Base-by-base conservation (phyloP, 257 asterid genomes). In the Leptodermis oblonga region DNA sequence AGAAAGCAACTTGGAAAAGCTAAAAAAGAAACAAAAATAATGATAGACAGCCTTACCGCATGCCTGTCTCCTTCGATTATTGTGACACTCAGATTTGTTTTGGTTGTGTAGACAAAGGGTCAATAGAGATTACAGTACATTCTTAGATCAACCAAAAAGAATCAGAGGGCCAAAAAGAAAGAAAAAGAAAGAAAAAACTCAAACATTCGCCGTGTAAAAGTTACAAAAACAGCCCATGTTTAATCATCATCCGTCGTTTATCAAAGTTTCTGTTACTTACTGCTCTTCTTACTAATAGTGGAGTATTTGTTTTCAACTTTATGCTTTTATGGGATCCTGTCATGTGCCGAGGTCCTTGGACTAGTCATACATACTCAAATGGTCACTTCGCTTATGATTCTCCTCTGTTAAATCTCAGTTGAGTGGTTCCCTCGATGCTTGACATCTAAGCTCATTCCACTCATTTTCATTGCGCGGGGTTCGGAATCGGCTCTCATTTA, bases 351-450 rank as follows among this genome's bases (percentile, higher is more conserved):
- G 81, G 77, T 77, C 59, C 46, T 76, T 63, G 37, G 43, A 75
- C 75, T 51, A 62, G 51, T 70, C 30, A 48, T 49, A 15, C 68
- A 68, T 30, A 22, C 36, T 31, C 62, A 51, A 69, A 64, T 41
- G 61, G 71, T 70, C 65, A 46, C 28, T 51, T 51, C 58, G 5
- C 70, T 80, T 86, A 78, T 86, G 79, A 72, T 80, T 82, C 86
- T 87, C 80, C 79, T 79, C 86, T 88, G 90, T 85, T 76, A 76
- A 87, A 81, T 81, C 82, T 75, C 79, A 77, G 80, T 59, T 79
- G 74, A 78, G 86, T 77, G 89, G 92, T 87, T 86, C 88, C 98
- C 92, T 80, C 82, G 79, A 85, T 92, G 92, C 96, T 86, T 84
- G 96, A 77, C 96, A 89, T 80, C 88, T 61, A 85, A 82, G 92